Percentiles rank a stretch among this genome's conserved stretches.
These are phyloP conservation scores for Talaromyces pinophilus DNA, from an alignment of 2,329 filamentous ascomycete species.

Conservation along the genomic window DNA sequence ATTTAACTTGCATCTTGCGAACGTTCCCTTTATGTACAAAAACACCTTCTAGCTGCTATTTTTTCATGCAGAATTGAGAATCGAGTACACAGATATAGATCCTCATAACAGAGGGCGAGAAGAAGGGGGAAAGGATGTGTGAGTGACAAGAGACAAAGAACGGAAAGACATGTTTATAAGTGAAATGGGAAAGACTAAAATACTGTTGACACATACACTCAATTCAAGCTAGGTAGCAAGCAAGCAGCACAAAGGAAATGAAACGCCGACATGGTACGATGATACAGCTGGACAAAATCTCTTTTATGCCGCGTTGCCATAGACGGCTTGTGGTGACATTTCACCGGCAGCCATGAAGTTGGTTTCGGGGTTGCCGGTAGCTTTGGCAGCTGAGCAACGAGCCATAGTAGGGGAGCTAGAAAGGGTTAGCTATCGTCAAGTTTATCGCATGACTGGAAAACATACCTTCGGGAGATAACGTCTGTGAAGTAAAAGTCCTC, in stretches of 20 bases:
- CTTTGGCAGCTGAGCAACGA: constrained; percentile 91
- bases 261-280: constrained; percentile 24
- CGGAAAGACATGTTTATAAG: background rate
- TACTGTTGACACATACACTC: constrained; percentile 19
- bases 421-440: background rate
- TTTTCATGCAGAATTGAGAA: constrained; percentile 21
- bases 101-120: constrained; percentile 11
- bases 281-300: constrained; percentile 8
- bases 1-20: constrained; percentile 21
- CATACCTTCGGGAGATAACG: constrained; percentile 90
- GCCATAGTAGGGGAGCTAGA: constrained; percentile 94
- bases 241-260: constrained; percentile 26
- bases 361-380: constrained; percentile 72
- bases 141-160: background rate
- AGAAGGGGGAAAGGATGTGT: constrained; percentile 18
- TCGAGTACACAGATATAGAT: constrained; percentile 16
- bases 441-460: background rate
- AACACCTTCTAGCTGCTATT: constrained; percentile 21
- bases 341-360: constrained; percentile 75
- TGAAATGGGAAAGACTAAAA: constrained; percentile 6
- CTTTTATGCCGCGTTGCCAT: constrained; percentile 34
- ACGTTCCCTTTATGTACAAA: constrained; percentile 23
- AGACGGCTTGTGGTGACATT: constrained; percentile 44
- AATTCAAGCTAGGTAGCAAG: constrained; percentile 21
- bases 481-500: constrained; percentile 99